Evolutionary conservation across 176 grass and related monocot species (phyloP).

Genomic region (Carex pumila): DNA sequence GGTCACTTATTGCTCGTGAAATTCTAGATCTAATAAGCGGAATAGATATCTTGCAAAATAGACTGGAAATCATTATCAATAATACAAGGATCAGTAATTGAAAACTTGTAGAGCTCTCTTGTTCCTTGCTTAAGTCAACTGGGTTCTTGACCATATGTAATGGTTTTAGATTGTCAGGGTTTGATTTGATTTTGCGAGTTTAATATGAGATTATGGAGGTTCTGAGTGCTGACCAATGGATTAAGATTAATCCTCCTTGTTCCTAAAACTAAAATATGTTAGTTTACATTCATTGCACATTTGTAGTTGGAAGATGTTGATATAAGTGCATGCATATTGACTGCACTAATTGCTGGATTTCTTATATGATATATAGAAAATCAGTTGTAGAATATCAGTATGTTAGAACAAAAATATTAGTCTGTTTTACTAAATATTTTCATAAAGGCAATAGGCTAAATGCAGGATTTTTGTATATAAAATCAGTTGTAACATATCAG

Average conservation of each 20-base stretch:
- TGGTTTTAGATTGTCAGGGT: not conserved
- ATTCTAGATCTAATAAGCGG: not conserved
- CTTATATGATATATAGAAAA: not conserved
- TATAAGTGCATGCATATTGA: not conserved
- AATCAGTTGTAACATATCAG: not conserved
- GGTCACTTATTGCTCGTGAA: not conserved
- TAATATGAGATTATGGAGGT: not conserved
- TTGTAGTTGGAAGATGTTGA: not conserved
- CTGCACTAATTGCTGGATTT: not conserved
- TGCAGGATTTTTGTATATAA: not conserved
- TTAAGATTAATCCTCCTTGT: not conserved
- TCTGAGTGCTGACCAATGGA: not conserved
- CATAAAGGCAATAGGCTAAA: constrained; percentile 64
- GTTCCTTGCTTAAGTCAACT: not conserved
- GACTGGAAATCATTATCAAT: not conserved
- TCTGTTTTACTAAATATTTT: constrained; percentile 3
- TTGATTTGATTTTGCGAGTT: not conserved
- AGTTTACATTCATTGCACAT: not conserved
- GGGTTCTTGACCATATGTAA: not conserved
- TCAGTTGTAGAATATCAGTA: not conserved
- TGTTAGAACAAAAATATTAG: not conserved
- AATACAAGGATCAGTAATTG: not conserved
- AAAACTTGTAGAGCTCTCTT: not conserved
- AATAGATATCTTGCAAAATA: not conserved
- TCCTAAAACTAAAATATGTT: not conserved